Conservation (phyloP, 2,329 filamentous ascomycete genomes). For the Cytospora chrysosperma region DNA sequence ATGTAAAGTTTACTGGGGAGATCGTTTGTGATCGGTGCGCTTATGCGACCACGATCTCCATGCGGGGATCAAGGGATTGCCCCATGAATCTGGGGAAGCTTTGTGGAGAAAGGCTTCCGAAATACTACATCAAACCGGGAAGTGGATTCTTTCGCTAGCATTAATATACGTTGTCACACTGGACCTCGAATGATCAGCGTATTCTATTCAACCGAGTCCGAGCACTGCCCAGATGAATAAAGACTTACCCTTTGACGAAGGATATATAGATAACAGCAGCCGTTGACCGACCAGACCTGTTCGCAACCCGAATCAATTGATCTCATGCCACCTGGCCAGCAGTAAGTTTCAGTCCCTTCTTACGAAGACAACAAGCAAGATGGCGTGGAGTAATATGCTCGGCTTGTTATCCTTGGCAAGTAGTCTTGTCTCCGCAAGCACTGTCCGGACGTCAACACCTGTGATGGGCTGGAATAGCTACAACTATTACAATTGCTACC, state of each 20-base stretch:
- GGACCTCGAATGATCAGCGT: not conserved
- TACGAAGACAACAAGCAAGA: not conserved
- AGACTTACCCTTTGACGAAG: not conserved
- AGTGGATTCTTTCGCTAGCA: not conserved
- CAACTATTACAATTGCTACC: conserved; percentile 53
- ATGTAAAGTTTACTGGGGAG: too few relatives aligned
- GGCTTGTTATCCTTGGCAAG: conserved; percentile 12
- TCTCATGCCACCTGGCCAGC: too few relatives aligned
- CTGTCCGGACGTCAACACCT: conserved; percentile 32
- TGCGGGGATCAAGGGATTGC: not conserved
- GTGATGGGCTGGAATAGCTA: conserved; percentile 60
- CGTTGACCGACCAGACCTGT: not conserved
- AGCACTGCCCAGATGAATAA: not conserved
- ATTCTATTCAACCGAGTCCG: not conserved
- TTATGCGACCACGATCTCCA: conserved; percentile 9
- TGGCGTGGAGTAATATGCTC: conserved; percentile 1
- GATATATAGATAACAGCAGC: not conserved
- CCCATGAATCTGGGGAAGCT: conserved; percentile 3
- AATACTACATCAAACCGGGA: not conserved
- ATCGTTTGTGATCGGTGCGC: conserved; percentile 1
- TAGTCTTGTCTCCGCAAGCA: conserved; percentile 16
- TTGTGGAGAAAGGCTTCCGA: conserved; percentile 2
- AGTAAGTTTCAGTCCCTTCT: too few relatives aligned
- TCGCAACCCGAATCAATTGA: too few relatives aligned
- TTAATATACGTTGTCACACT: not conserved